A percentile compares a stretch with the other conserved stretches of the same genome.
Conservation (phyloP, 2,329 filamentous ascomycete genomes). For the Thielaviopsis musarum region DNA sequence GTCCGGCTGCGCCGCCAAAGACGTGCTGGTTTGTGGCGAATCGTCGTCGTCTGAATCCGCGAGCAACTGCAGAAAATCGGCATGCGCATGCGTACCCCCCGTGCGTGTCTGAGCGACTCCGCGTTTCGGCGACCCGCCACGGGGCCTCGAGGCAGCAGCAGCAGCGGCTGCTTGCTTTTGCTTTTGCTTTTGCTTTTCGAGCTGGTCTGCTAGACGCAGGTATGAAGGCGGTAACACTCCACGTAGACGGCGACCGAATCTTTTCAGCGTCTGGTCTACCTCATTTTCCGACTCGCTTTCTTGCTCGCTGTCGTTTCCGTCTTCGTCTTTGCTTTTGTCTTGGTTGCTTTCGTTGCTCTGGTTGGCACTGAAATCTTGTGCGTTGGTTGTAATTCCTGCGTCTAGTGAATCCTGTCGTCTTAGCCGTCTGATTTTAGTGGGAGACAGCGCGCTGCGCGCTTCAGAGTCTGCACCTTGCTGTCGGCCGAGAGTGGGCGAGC, state of each 20-base stretch:
- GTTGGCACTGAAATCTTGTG: slow-evolving; percentile 16
- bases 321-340: background rate
- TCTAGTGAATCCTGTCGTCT: slow-evolving; percentile 11
- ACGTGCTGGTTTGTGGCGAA: slow-evolving; percentile 11
- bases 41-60: slow-evolving; percentile 15
- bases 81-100: background rate
- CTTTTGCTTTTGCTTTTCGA: slow-evolving; percentile 18
- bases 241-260: slow-evolving; percentile 29
- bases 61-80: slow-evolving; percentile 5
- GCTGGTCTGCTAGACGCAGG: slow-evolving; percentile 39
- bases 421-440: background rate
- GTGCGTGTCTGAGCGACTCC: slow-evolving; percentile 7
- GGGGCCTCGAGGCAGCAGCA: background rate
- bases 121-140: slow-evolving; percentile 3
- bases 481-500: background rate
- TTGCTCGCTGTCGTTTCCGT: background rate
- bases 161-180: slow-evolving; percentile 3
- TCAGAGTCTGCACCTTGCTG: background rate
- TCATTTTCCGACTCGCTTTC: slow-evolving; percentile 18
- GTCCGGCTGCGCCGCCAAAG: background rate
- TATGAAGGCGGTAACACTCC: slow-evolving; percentile 52
- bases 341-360: slow-evolving; percentile 8
- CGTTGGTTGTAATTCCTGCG: slow-evolving; percentile 17
- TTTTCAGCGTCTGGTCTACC: slow-evolving; percentile 5
- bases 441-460: background rate